These are phyloP conservation scores for Lumnitzera littorea DNA, from an alignment of 345 rosid species.

Conservation along the genomic window DNA sequence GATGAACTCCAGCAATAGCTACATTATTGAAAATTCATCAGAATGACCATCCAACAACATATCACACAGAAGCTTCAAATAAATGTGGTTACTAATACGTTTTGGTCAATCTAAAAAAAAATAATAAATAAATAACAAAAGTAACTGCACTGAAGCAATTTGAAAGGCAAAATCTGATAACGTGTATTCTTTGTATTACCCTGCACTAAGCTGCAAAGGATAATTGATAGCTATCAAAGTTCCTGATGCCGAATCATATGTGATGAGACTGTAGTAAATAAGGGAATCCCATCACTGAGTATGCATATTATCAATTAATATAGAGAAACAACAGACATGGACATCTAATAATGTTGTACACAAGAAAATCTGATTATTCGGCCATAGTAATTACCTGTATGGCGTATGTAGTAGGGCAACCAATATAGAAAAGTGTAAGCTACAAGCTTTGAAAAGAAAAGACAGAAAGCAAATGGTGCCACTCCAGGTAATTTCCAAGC, in stretches of 20 bases:
- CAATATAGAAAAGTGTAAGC: slow-evolving; percentile 93
- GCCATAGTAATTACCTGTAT: slow-evolving; percentile 46
- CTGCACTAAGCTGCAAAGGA: too few relatives aligned
- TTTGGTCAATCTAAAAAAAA: too few relatives aligned
- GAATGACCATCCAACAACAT: neutral
- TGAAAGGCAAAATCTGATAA: too few relatives aligned
- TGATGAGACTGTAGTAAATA: neutral
- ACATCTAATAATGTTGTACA: too few relatives aligned
- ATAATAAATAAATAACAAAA: too few relatives aligned
- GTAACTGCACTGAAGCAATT: too few relatives aligned
- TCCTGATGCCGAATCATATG: too few relatives aligned
- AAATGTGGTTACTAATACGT: neutral
- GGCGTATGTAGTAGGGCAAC: slow-evolving; percentile 86
- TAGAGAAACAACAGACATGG: too few relatives aligned
- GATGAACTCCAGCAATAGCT: slow-evolving; percentile 80
- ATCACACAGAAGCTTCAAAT: neutral
- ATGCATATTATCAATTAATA: neutral
- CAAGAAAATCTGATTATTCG: neutral
- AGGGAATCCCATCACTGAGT: neutral
- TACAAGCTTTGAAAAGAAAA: slow-evolving; percentile 87
- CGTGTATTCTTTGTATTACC: too few relatives aligned
- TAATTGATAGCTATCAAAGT: too few relatives aligned
- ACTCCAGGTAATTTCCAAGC: slow-evolving; percentile 96
- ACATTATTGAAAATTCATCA: slow-evolving; percentile 18
- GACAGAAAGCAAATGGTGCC: slow-evolving; percentile 73